A percentile compares a stretch with the other conserved stretches of the same genome.
These are phyloP conservation scores for Liquidambar formosana DNA, from an alignment of 164 flowering plant genomes.

Conservation along the genomic window DNA sequence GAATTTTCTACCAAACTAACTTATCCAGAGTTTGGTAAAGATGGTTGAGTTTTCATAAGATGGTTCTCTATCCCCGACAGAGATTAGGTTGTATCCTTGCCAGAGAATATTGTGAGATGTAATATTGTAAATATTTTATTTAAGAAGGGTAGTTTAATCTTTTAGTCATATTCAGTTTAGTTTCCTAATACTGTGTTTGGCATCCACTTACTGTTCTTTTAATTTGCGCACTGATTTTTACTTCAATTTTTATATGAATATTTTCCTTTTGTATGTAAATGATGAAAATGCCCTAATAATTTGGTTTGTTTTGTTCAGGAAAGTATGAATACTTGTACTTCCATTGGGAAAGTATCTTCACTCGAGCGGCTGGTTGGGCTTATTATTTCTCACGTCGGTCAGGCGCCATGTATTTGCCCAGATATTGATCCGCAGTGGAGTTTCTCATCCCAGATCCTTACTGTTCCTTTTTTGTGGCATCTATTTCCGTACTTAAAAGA, in stretches of 20 bases:
- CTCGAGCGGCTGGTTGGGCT: constrained; percentile 61
- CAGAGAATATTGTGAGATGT: too few relatives aligned
- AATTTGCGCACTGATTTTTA: background rate
- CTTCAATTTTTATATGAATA: background rate
- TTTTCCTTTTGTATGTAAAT: background rate
- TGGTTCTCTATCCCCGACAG: too few relatives aligned
- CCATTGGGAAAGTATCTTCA: constrained; percentile 40
- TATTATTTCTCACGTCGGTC: constrained; percentile 62
- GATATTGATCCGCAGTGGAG: constrained; percentile 56
- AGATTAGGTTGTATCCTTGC: too few relatives aligned
- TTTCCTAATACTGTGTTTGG: too few relatives aligned
- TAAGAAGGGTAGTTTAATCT: too few relatives aligned
- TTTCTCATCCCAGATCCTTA: constrained; percentile 78
- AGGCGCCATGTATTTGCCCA: constrained; percentile 55
- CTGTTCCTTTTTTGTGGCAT: constrained; percentile 84
- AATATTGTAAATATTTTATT: too few relatives aligned
- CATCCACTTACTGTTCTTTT: too few relatives aligned
- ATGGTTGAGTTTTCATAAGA: too few relatives aligned
- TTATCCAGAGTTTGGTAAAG: too few relatives aligned
- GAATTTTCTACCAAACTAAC: too few relatives aligned
- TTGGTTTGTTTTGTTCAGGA: constrained; percentile 39
- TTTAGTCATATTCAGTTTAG: too few relatives aligned
- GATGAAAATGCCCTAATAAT: constrained; percentile 10
- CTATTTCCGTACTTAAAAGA: constrained; percentile 70
- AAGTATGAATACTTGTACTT: constrained; percentile 21